Evolutionary conservation across 495 filamentous ascomycete species (phyloP).

Genomic region (Aspergillus heteromorphus): DNA sequence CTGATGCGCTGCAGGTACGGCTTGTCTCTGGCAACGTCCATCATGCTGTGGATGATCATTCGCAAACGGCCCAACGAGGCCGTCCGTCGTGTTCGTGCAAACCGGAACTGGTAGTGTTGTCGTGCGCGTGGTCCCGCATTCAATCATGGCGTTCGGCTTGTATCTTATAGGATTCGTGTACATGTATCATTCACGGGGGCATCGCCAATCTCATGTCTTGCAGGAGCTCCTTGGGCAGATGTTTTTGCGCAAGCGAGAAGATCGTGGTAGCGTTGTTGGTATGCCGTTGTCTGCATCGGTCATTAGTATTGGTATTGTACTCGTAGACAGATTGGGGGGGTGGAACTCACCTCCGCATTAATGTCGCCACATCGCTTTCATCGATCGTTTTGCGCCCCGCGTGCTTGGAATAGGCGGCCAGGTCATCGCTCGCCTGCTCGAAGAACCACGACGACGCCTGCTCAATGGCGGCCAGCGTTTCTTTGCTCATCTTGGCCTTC

Average conservation of each 20-base stretch:
- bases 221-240: conserved; percentile 76
- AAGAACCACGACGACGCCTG: conserved; percentile 86
- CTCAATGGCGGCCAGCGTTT: conserved; percentile 66
- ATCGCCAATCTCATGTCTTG: conserved; percentile 74
- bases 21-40: conserved; percentile 73
- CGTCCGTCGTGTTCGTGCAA: conserved; percentile 69
- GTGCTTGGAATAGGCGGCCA: conserved; percentile 74
- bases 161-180: conserved; percentile 10
- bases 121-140: conserved; percentile 8
- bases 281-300: conserved; percentile 67
- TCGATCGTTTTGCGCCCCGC: conserved; percentile 80
- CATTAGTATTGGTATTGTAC: conserved; percentile 28
- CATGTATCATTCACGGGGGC: conserved; percentile 36
- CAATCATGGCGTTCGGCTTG: conserved; percentile 21
- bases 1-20: conserved; percentile 65
- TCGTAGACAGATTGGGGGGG: conserved; percentile 8
- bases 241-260: conserved; percentile 76
- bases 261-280: conserved; percentile 64
- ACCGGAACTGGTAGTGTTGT: conserved; percentile 63
- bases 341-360: conserved; percentile 65
- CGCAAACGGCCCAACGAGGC: conserved; percentile 74
- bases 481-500: conserved; percentile 63
- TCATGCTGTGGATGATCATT: conserved; percentile 94
- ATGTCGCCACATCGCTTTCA: conserved; percentile 71
- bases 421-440: conserved; percentile 73